Conservation (phyloP, 306 rosid species). For the Heteromeles arbutifolia region DNA sequence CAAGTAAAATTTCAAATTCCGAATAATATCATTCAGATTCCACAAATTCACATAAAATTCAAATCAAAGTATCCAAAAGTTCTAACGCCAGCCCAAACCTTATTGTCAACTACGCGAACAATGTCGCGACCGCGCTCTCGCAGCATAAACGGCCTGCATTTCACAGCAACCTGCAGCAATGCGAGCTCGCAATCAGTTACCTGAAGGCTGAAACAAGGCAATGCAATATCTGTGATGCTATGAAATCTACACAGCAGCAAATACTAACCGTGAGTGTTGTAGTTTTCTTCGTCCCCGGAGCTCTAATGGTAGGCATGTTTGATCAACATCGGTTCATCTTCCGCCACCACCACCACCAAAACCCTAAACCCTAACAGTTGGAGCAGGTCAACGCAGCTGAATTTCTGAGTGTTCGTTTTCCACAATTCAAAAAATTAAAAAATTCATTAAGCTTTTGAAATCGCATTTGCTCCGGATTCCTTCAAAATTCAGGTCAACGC, state of each 20-base stretch:
- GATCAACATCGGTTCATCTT: conserved; percentile 29
- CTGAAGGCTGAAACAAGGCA: neutral
- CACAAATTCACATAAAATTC: neutral
- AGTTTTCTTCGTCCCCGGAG: conserved; percentile 45
- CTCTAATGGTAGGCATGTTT: conserved; percentile 55
- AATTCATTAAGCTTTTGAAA: neutral
- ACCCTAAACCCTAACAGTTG: neutral
- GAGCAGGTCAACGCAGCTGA: neutral
- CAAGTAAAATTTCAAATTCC: neutral
- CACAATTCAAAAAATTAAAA: neutral
- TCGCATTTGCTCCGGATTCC: neutral
- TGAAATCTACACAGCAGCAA: neutral
- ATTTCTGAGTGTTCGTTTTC: neutral
- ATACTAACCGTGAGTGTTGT: conserved; percentile 51
- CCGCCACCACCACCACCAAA: neutral
- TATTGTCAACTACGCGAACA: conserved; percentile 44
- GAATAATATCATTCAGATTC: neutral
- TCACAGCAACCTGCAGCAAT: conserved; percentile 47
- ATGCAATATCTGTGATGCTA: neutral
- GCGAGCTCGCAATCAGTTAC: neutral
- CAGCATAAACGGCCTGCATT: conserved; percentile 44
- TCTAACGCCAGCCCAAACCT: conserved; percentile 26
- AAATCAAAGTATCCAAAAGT: neutral
- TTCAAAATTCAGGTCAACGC: neutral
- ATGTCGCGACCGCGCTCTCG: conserved; percentile 54